Evolutionary conservation across 129 eudicot genomes (phyloP), one percentile per base, ranked within the genome.

Genomic region (Lactuca saligna): DNA sequence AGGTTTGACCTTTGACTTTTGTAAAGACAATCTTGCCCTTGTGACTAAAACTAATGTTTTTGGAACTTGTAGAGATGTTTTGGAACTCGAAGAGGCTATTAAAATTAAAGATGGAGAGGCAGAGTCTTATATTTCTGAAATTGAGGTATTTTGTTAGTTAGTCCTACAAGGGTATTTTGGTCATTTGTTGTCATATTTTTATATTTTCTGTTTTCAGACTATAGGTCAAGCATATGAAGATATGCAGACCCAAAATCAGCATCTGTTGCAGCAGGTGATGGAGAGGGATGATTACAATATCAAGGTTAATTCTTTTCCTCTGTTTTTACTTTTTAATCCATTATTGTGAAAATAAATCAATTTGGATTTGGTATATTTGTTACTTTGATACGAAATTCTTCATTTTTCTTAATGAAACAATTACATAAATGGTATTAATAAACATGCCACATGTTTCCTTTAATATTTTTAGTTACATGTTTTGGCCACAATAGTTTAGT

Each of bases 151-250:
- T 39, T 14, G 10, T 49, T 34, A 3, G 12, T 6, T 54, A 15
- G 7, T 59, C 73, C 57, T 25, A 39, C 53, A 16, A 3, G 44
- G 44, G 46, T 5, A 57, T 25, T 63, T 38, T 67, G 58, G 25
- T 73, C 50, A 33, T 56, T 64, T 34, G 14, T 61, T 72, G 11
- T 60, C 4, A 33, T 17, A 1, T 35, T 37, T 33, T 63, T 3
- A 8, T 54, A 31, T 32, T 44, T 70, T 20, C 2, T 42, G 17
- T 37, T 31, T 80, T 57, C 84, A 93, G 98, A 89, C 96, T 66
- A 89, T 93, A 48, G 98, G 98, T 78, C 98, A 93, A 87, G 98
- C 98, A n/a, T 93, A 93, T 73, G 98, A 93, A 83, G 98, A 93
- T 80, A 93, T 93, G 98, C 96, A 93, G 90, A 83, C 96, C 42